These are phyloP conservation scores for Leucosporidium creatinivorum DNA, from an alignment of 768 basidiomycete genomes.

Conservation along the genomic window DNA sequence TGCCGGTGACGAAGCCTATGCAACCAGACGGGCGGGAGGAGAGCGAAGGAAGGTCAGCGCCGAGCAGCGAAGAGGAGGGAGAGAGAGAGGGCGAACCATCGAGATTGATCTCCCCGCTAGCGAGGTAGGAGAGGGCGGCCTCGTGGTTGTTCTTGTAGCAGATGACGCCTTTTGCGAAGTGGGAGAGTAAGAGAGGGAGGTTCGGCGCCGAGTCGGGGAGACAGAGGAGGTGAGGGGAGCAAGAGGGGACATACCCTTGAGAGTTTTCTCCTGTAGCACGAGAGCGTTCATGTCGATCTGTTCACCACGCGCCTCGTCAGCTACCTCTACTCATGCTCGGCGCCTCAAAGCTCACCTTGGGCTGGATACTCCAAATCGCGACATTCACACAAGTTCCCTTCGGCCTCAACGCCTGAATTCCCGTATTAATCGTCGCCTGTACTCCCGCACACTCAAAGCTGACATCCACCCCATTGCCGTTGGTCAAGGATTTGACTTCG, in stretches of 20 bases:
- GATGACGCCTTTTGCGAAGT: slow-evolving; percentile 14
- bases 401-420: slow-evolving; percentile 43
- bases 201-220: no score
- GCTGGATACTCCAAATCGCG: slow-evolving; percentile 43
- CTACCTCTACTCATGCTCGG: not conserved
- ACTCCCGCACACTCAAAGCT: slow-evolving; percentile 50
- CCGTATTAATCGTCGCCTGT: slow-evolving; percentile 44
- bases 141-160: slow-evolving; percentile 46
- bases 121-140: slow-evolving; percentile 45
- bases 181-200: not conserved
- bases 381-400: slow-evolving; percentile 47
- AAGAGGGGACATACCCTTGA: slow-evolving; percentile 41
- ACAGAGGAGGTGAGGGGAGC: not conserved
- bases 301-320: slow-evolving; percentile 31
- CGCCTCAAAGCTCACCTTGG: not conserved
- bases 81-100: slow-evolving; percentile 42
- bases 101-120: slow-evolving; percentile 44
- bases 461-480: slow-evolving; percentile 44
- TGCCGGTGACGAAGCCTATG: slow-evolving; percentile 17
- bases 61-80: not conserved
- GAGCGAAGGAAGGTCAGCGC: not conserved
- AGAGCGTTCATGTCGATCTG: slow-evolving; percentile 44
- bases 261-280: slow-evolving; percentile 43
- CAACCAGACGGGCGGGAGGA: no score
- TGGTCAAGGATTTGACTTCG: slow-evolving; percentile 38